Evolutionary conservation across 805 yeast species (phyloP).

Genomic region (Zygotorulaspora chibaensis): DNA sequence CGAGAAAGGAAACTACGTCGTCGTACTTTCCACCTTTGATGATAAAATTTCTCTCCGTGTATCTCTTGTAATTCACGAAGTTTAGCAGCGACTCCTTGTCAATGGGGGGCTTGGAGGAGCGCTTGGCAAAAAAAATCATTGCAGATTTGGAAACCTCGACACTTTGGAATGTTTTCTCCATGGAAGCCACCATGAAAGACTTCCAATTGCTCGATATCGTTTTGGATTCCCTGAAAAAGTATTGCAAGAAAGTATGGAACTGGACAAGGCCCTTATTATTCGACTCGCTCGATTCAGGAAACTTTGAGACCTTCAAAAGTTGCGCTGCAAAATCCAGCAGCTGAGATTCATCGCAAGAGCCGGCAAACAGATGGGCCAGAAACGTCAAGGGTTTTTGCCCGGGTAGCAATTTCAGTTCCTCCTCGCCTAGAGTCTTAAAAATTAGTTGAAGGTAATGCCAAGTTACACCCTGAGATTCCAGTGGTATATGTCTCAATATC

Average conservation of each 20-base stretch:
- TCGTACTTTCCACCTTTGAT: slow-evolving; percentile 34
- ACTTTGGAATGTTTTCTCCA: slow-evolving; percentile 46
- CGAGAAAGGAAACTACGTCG: slow-evolving; percentile 38
- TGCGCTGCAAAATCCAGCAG: slow-evolving; percentile 16
- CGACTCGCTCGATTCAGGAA: slow-evolving; percentile 44
- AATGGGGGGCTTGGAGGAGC: slow-evolving; percentile 20
- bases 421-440: slow-evolving; percentile 14
- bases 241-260: slow-evolving; percentile 30
- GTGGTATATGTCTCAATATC: slow-evolving; percentile 19
- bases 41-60: slow-evolving; percentile 37
- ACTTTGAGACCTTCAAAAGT: slow-evolving; percentile 30
- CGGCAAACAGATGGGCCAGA: slow-evolving; percentile 5
- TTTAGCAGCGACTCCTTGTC: slow-evolving; percentile 31
- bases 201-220: slow-evolving; percentile 22
- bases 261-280: slow-evolving; percentile 32
- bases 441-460: slow-evolving; percentile 25
- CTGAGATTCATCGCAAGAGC: slow-evolving; percentile 13
- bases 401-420: slow-evolving; percentile 4
- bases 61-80: slow-evolving; percentile 42
- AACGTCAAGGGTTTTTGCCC: slow-evolving; percentile 8
- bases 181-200: slow-evolving; percentile 32
- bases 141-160: slow-evolving; percentile 35
- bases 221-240: slow-evolving; percentile 22
- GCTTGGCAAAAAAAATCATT: slow-evolving; percentile 31
- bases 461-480: slow-evolving; percentile 24